A percentile compares a stretch with the other conserved stretches of the same genome.
These are phyloP conservation scores for Kentomonas sorsogonicus DNA, from an alignment of 208 protist species.

Conservation along the genomic window DNA sequence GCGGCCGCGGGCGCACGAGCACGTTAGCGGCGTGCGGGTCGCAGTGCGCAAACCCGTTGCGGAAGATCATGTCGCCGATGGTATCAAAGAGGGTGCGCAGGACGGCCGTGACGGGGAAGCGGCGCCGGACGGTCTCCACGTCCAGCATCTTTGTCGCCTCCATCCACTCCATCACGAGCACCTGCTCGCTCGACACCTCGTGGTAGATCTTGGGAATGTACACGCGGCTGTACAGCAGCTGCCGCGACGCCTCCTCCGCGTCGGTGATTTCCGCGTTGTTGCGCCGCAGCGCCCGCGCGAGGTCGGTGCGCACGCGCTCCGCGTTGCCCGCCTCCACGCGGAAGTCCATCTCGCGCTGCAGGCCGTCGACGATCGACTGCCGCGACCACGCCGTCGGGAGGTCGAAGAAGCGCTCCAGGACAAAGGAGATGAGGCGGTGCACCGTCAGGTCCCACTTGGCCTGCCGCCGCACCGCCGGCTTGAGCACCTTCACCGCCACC, in stretches of 20 bases:
- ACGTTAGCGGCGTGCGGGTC: slow-evolving; percentile 93
- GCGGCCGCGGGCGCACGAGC: slow-evolving; percentile 56
- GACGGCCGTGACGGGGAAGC: slow-evolving; percentile 44
- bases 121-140: slow-evolving; percentile 40
- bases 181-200: slow-evolving; percentile 40
- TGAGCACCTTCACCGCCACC: slow-evolving; percentile 95
- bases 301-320: slow-evolving; percentile 33
- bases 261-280: too few species aligned
- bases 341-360: slow-evolving; percentile 82
- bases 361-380: slow-evolving; percentile 61
- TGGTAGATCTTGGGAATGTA: slow-evolving; percentile 65
- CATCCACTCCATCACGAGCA: slow-evolving; percentile 93
- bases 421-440: slow-evolving; percentile 53
- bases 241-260: too few species aligned
- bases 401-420: slow-evolving; percentile 65
- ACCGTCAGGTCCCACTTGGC: slow-evolving; percentile 81
- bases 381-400: slow-evolving; percentile 68
- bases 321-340: slow-evolving; percentile 72
- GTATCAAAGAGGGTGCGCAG: slow-evolving; percentile 74
- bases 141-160: slow-evolving; percentile 76
- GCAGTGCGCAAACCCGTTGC: slow-evolving; percentile 91
- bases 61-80: slow-evolving; percentile 92
- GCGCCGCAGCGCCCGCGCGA: too few species aligned
- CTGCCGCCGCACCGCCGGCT: slow-evolving; percentile 72
- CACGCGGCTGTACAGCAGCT: too few species aligned